Percentiles rank a stretch among this genome's conserved stretches.
phyloP scores from a whole-genome alignment of 1,284 basidiomycete genomes.

The Boletus sp. region DNA sequence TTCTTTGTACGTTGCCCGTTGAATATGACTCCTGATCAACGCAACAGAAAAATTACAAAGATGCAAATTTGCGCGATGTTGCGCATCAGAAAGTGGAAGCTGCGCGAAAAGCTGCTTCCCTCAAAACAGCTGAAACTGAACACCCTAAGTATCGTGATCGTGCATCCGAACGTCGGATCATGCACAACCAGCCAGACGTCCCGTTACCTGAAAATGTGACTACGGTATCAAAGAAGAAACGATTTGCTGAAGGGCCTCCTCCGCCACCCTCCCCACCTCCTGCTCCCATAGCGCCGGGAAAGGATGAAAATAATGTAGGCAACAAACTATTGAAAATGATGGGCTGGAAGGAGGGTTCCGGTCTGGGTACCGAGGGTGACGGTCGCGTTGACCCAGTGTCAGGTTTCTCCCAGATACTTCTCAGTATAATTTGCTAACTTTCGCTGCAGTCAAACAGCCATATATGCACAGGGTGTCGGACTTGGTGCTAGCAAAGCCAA shows the following conservation, averaged over 20 bases:
- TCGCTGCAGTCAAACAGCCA: constrained; percentile 61
- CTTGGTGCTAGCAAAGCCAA: constrained; percentile 85
- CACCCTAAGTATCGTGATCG: constrained; percentile 86
- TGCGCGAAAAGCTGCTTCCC: constrained; percentile 37
- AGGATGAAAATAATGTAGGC: constrained; percentile 80
- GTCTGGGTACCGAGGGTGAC: constrained; percentile 74
- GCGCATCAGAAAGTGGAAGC: constrained; percentile 67
- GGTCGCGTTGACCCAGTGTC: constrained; percentile 85
- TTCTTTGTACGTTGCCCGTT: constrained; percentile 12
- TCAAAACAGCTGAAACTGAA: constrained; percentile 32
- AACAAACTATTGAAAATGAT: constrained; percentile 92
- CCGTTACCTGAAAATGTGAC: constrained; percentile 57
- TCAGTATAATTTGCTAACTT: constrained; percentile 9
- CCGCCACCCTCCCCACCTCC: constrained; percentile 60
- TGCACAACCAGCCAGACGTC: constrained; percentile 86
- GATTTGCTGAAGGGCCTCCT: constrained; percentile 59
- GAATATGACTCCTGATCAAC: constrained; percentile 18
- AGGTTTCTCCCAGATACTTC: constrained; percentile 5
- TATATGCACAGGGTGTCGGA: constrained; percentile 83
- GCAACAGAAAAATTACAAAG: constrained; percentile 76
- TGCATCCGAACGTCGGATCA: constrained; percentile 80
- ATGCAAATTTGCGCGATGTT: constrained; percentile 63
- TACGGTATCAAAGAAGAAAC: constrained; percentile 41
- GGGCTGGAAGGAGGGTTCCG: constrained; percentile 92
- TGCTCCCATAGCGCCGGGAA: constrained; percentile 57